Conservation (phyloP, 2,329 filamentous ascomycete species). For the Ophiobolus disseminans region DNA sequence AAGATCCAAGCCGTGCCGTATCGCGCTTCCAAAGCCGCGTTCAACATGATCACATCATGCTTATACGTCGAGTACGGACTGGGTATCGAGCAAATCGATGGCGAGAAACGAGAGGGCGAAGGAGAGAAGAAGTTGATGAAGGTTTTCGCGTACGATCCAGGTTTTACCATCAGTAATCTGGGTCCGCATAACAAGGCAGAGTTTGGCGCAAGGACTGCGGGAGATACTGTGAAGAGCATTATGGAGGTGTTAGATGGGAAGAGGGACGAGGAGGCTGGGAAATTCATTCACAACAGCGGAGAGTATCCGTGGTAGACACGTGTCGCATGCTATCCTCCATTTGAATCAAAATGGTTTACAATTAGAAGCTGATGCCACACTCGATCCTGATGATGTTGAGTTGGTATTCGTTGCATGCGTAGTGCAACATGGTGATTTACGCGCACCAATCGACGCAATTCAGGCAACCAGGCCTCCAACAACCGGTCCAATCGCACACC, state of each 20-base stretch:
- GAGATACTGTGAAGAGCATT: slow-evolving; percentile 42
- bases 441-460: neutral
- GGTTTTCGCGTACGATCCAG: slow-evolving; percentile 50
- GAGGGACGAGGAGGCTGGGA: slow-evolving; percentile 43
- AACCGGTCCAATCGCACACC: neutral
- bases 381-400: too few species aligned
- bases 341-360: neutral
- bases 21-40: slow-evolving; percentile 47
- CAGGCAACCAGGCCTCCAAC: neutral
- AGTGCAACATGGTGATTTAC: too few species aligned
- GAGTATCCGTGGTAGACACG: slow-evolving; percentile 39
- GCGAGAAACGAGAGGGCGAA: slow-evolving; percentile 4
- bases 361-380: too few species aligned
- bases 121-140: slow-evolving; percentile 31
- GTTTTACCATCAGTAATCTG: slow-evolving; percentile 48
- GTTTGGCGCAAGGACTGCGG: slow-evolving; percentile 45
- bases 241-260: slow-evolving; percentile 49
- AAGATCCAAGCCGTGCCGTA: slow-evolving; percentile 40
- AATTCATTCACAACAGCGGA: slow-evolving; percentile 42
- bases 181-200: slow-evolving; percentile 41
- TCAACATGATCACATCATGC: slow-evolving; percentile 50
- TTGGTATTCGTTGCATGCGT: too few species aligned
- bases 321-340: too few species aligned
- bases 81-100: slow-evolving; percentile 15
- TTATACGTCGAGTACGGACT: slow-evolving; percentile 40